Evolutionary conservation across 1,284 basidiomycete genomes (phyloP).

Genomic region (Caloboletus inedulis): DNA sequence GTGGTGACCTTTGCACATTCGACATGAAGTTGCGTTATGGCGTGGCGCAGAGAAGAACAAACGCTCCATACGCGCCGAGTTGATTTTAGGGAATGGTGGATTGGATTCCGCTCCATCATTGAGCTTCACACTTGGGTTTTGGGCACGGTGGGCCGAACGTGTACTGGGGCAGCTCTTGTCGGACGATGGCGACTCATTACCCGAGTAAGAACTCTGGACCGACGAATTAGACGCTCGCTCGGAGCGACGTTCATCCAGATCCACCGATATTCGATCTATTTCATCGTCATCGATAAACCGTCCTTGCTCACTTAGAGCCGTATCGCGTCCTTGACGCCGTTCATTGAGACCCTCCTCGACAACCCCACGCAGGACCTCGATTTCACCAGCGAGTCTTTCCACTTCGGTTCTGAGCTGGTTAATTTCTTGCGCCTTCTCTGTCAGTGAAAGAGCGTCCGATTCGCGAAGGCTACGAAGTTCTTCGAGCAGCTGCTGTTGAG

Average conservation of each 20-base stretch:
- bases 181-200: constrained; percentile 2
- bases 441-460: constrained; percentile 56
- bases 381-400: constrained; percentile 74
- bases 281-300: constrained; percentile 33
- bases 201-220: constrained; percentile 14
- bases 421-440: constrained; percentile 62
- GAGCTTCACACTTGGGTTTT: constrained; percentile 1
- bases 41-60: constrained; percentile 78
- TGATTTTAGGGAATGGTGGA: constrained; percentile 78
- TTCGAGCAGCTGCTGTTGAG: constrained; percentile 62
- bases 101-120: constrained; percentile 26
- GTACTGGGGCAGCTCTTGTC: constrained; percentile 1
- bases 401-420: constrained; percentile 62
- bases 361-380: constrained; percentile 75
- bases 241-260: constrained; percentile 35
- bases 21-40: constrained; percentile 67
- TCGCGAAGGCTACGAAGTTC: constrained; percentile 66
- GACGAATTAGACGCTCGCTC: constrained; percentile 34
- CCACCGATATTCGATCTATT: constrained; percentile 33
- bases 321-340: constrained; percentile 44
- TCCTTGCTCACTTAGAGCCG: constrained; percentile 8
- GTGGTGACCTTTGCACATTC: constrained; percentile 53
- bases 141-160: constrained; percentile 1
- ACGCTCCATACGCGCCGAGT: constrained; percentile 68
- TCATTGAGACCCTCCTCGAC: constrained; percentile 82